These are phyloP conservation scores for Trichosanthes cucumerina DNA, from an alignment of 306 rosid species.

Conservation along the genomic window DNA sequence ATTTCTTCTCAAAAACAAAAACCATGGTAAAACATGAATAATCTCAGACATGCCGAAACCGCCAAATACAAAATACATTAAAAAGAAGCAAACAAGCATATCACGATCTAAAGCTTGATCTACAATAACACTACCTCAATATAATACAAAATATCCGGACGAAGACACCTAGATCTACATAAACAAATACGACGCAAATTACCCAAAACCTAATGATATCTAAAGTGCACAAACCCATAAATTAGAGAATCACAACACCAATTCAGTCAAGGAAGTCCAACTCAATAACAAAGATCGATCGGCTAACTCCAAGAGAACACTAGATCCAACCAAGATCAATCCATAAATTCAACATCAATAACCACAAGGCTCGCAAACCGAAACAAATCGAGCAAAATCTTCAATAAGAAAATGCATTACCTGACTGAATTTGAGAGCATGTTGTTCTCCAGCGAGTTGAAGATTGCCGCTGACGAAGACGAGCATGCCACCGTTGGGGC, in stretches of 20 bases:
- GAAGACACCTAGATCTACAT: neutral
- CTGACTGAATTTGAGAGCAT: slow-evolving; percentile 92
- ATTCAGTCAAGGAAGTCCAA: neutral
- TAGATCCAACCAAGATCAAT: neutral
- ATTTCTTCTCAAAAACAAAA: neutral
- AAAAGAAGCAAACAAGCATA: neutral
- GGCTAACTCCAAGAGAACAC: neutral
- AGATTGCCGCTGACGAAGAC: slow-evolving; percentile 92
- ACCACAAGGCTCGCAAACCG: neutral
- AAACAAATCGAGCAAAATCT: neutral
- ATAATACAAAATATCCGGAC: neutral
- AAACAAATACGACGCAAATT: neutral
- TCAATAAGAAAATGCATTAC: slow-evolving; percentile 14
- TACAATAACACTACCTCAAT: neutral
- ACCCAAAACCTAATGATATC: neutral
- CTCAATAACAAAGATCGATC: neutral
- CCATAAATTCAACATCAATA: neutral
- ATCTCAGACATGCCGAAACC: neutral
- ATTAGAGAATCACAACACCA: neutral
- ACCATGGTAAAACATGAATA: neutral
- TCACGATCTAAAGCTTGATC: neutral
- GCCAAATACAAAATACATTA: neutral
- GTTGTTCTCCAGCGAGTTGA: slow-evolving; percentile 88
- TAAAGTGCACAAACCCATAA: neutral
- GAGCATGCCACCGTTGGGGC: slow-evolving; percentile 65